phyloP scores from a whole-genome alignment of 2,329 filamentous ascomycete species.

The Botrytis tulipae region DNA sequence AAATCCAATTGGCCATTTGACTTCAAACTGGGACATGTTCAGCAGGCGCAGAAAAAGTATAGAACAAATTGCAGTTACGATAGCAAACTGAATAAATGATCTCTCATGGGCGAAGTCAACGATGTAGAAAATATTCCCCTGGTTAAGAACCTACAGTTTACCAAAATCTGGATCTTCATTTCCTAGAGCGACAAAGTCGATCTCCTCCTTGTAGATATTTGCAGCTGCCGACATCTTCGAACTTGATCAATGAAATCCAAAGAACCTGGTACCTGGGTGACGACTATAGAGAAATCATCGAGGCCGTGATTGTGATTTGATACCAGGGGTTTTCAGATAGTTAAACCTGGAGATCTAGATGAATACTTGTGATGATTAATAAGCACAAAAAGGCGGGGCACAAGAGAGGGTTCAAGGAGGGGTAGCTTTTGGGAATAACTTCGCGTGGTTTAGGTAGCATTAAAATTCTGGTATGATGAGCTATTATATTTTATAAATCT shows the following conservation, averaged over 20 bases:
- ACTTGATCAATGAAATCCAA: not conserved
- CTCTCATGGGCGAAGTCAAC: not conserved
- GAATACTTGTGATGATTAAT: not conserved
- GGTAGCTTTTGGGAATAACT: conserved; percentile 10
- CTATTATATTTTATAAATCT: not conserved
- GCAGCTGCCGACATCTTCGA: conserved; percentile 34
- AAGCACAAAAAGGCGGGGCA: conserved; percentile 5
- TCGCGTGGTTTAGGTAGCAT: not conserved
- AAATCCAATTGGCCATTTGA: conserved; percentile 70
- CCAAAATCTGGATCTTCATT: conserved; percentile 58
- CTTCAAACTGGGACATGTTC: conserved; percentile 44
- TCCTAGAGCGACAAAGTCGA: conserved; percentile 63
- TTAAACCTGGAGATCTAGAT: not conserved
- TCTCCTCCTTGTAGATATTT: conserved; percentile 53
- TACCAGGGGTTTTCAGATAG: not conserved
- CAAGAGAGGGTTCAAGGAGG: conserved; percentile 3
- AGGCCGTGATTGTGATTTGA: not conserved
- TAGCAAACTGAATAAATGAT: not conserved
- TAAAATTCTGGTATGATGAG: not conserved
- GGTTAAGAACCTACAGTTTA: conserved; percentile 47
- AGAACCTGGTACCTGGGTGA: not conserved
- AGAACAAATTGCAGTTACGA: not conserved
- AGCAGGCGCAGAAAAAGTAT: conserved; percentile 7
- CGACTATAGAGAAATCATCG: not conserved
- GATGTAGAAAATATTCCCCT: conserved; percentile 7